Conservation (phyloP, 1,139 yeast species). For the Blastobotrys buckinghamii region DNA sequence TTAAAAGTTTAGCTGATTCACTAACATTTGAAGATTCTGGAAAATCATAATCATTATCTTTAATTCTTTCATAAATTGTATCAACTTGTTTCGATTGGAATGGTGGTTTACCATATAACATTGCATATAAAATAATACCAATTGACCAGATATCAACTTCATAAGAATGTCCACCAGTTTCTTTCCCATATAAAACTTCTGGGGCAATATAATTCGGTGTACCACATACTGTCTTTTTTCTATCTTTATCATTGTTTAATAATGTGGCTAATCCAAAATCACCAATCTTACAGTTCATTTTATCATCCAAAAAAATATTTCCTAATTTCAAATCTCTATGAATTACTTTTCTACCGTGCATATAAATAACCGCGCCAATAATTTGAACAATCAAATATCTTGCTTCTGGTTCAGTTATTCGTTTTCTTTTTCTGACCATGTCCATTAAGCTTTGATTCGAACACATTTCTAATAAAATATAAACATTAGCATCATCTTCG, state of each 20-base stretch:
- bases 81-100: slow-evolving; percentile 95
- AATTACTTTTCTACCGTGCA: slow-evolving; percentile 89
- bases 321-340: slow-evolving; percentile 95
- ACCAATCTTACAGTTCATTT: slow-evolving; percentile 90
- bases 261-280: slow-evolving; percentile 96
- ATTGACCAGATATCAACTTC: slow-evolving; percentile 95
- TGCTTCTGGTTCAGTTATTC: slow-evolving; percentile 85
- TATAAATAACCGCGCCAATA: slow-evolving; percentile 86
- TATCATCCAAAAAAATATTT: slow-evolving; percentile 85
- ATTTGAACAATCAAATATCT: slow-evolving; percentile 87
- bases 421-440: slow-evolving; percentile 73
- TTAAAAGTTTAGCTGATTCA: slow-evolving; percentile 63
- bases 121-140: slow-evolving; percentile 91
- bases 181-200: slow-evolving; percentile 85
- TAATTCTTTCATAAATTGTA: slow-evolving; percentile 85
- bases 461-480: slow-evolving; percentile 88
- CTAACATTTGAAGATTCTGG: slow-evolving; percentile 72
- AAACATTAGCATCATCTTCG: slow-evolving; percentile 91
- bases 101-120: slow-evolving; percentile 91
- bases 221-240: slow-evolving; percentile 92
- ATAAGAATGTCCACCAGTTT: slow-evolving; percentile 86
- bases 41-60: slow-evolving; percentile 71
- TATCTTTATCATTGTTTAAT: slow-evolving; percentile 59
- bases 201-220: slow-evolving; percentile 98
- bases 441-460: slow-evolving; percentile 80